Conservation (phyloP, 768 basidiomycete species). For the Psilocybe cubensis region DNA sequence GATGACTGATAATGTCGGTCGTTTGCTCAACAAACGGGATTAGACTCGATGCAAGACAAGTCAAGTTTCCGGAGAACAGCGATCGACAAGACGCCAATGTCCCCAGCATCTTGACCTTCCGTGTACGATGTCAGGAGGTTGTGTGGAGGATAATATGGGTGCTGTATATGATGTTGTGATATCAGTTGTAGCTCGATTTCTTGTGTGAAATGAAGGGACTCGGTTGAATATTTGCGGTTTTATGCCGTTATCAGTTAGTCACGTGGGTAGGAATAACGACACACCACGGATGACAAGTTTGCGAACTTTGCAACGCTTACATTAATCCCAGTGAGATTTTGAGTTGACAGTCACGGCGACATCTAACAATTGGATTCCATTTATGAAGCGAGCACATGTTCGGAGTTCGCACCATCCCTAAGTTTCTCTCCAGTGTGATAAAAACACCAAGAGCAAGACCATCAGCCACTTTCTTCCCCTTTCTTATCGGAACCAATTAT, state of each 20-base stretch:
- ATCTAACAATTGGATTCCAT: not conserved
- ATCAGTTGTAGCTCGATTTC: too few relatives aligned
- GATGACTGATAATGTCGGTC: not conserved
- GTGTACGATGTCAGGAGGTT: not conserved
- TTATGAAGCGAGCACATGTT: constrained; percentile 16
- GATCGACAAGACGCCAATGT: constrained; percentile 27
- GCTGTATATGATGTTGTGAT: not conserved
- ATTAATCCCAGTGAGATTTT: constrained; percentile 7
- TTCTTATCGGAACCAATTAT: not conserved
- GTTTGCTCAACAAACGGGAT: constrained; percentile 9
- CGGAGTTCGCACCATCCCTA: constrained; percentile 18
- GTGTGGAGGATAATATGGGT: not conserved
- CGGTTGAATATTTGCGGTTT: not conserved
- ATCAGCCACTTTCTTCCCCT: not conserved
- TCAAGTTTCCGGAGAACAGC: constrained; percentile 77
- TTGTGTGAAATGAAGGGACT: not conserved
- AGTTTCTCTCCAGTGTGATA: constrained; percentile 17
- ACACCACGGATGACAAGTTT: not conserved
- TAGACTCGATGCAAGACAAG: constrained; percentile 89
- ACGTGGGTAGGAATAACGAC: not conserved
- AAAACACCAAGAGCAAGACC: constrained; percentile 3
- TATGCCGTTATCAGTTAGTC: not conserved
- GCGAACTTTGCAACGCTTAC: not conserved
- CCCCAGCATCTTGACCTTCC: constrained; percentile 16
- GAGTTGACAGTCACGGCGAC: not conserved